A percentile compares a stretch with the other conserved stretches of the same genome.
phyloP scores from a whole-genome alignment of 2,329 filamentous ascomycete species.

The Arthrinium puccinioides region DNA sequence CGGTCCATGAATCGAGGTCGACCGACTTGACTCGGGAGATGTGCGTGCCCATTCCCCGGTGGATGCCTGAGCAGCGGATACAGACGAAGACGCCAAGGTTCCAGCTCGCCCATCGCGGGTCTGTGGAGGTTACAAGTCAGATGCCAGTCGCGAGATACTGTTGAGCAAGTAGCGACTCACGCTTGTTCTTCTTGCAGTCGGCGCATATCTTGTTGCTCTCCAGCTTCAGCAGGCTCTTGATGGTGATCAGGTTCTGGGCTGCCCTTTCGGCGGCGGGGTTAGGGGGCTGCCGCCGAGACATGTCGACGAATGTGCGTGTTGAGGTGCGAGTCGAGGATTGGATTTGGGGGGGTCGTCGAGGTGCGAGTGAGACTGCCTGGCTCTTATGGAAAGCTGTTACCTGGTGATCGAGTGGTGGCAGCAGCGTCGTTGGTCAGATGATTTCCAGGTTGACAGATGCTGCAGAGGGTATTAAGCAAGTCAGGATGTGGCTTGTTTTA shows the following conservation, averaged over 20 bases:
- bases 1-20: constrained; percentile 96
- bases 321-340: not conserved
- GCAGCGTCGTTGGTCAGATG: too few relatives aligned
- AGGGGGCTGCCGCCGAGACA: constrained; percentile 73
- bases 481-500: too few relatives aligned
- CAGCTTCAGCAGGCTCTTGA: constrained; percentile 91
- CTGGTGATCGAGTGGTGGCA: too few relatives aligned
- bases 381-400: too few relatives aligned
- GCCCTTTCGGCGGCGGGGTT: constrained; percentile 80
- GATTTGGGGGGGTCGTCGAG: not conserved
- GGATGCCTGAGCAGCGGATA: constrained; percentile 97
- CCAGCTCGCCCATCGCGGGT: constrained; percentile 98
- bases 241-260: constrained; percentile 86
- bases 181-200: constrained; percentile 98
- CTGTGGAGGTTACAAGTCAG: constrained; percentile 35
- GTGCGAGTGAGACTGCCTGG: too few relatives aligned
- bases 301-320: constrained; percentile 29
- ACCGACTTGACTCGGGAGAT: constrained; percentile 98
- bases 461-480: too few relatives aligned
- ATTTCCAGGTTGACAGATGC: too few relatives aligned
- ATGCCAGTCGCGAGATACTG: not conserved
- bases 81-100: constrained; percentile 96
- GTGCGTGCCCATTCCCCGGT: constrained; percentile 97
- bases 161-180: constrained; percentile 42
- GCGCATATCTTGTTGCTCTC: constrained; percentile 95